phyloP scores from a whole-genome alignment of 192 early-diverging fungal species.

The Cetraspora pellucida region DNA sequence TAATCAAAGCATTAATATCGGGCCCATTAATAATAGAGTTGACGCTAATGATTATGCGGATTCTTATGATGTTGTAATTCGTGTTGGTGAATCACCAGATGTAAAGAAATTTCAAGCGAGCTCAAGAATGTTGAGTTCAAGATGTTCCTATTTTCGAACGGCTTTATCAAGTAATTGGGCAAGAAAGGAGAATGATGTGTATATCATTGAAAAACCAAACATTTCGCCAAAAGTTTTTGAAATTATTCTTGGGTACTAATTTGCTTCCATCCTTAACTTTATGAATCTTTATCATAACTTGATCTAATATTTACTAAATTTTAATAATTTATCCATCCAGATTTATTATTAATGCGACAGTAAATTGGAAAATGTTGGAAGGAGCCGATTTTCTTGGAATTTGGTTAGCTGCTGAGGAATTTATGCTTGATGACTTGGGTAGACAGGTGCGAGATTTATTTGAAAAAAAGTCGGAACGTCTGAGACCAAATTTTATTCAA shows the following conservation, averaged over 20 bases:
- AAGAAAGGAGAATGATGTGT: slow-evolving; percentile 17
- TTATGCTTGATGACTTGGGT: slow-evolving; percentile 18
- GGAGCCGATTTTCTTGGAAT: slow-evolving; percentile 7
- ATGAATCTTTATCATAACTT: background rate
- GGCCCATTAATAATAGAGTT: no score
- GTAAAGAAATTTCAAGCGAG: slow-evolving; percentile 18
- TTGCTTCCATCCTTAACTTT: background rate
- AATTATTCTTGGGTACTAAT: slow-evolving; percentile 1
- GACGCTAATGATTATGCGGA: background rate
- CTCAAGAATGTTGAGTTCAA: background rate
- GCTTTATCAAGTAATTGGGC: slow-evolving; percentile 30
- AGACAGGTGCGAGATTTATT: slow-evolving; percentile 17
- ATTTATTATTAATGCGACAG: slow-evolving; percentile 1
- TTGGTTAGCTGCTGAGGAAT: slow-evolving; percentile 20
- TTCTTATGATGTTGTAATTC: slow-evolving; percentile 20
- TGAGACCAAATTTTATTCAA: slow-evolving; percentile 1
- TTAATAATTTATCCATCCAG: background rate
- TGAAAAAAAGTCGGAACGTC: slow-evolving; percentile 12
- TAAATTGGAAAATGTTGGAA: background rate
- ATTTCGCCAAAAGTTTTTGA: slow-evolving; percentile 22
- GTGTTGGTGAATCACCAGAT: slow-evolving; percentile 14
- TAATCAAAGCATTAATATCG: no score
- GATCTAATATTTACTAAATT: no score
- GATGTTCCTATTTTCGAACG: slow-evolving; percentile 20
- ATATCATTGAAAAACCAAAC: slow-evolving; percentile 25